phyloP scores from a whole-genome alignment of 495 filamentous ascomycete genomes.

The Gamarada debralockiae region DNA sequence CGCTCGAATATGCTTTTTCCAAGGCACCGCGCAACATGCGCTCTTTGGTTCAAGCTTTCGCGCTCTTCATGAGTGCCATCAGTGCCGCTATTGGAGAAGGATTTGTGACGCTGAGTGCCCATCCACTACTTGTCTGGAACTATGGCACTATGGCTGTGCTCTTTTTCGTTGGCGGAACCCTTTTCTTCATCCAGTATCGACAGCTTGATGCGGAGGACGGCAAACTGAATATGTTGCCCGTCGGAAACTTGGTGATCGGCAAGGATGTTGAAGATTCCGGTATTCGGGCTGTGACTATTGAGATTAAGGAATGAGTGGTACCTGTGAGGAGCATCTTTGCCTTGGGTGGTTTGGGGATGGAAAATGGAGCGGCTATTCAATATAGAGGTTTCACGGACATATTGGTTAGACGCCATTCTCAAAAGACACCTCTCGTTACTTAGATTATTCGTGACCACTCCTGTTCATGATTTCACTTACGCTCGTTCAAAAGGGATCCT shows the following conservation, averaged over 20 bases:
- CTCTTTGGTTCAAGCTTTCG: conserved; percentile 63
- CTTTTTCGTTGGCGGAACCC: conserved; percentile 50
- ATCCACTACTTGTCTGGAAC: conserved; percentile 64
- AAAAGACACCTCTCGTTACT: too few species aligned
- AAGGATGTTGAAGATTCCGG: conserved; percentile 17
- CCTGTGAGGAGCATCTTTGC: too few species aligned
- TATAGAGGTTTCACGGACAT: too few species aligned
- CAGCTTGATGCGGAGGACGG: conserved; percentile 62
- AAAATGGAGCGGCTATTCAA: too few species aligned
- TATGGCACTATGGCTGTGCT: conserved; percentile 62
- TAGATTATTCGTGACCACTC: too few species aligned
- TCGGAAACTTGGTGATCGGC: conserved; percentile 28
- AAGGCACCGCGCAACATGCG: conserved; percentile 79
- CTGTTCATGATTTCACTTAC: too few species aligned
- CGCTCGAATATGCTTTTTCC: conserved; percentile 67
- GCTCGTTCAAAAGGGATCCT: too few species aligned
- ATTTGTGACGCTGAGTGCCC: conserved; percentile 55
- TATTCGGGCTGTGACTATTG: not conserved
- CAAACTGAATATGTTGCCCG: conserved; percentile 54
- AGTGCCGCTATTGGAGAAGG: conserved; percentile 68
- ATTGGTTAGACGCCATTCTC: too few species aligned
- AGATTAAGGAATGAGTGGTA: conserved; percentile 6
- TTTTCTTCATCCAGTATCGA: conserved; percentile 61
- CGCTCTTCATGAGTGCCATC: conserved; percentile 68
- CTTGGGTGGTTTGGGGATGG: not conserved